Evolutionary conservation across 805 yeast genomes (phyloP).

Genomic region (Candida nanaspora): DNA sequence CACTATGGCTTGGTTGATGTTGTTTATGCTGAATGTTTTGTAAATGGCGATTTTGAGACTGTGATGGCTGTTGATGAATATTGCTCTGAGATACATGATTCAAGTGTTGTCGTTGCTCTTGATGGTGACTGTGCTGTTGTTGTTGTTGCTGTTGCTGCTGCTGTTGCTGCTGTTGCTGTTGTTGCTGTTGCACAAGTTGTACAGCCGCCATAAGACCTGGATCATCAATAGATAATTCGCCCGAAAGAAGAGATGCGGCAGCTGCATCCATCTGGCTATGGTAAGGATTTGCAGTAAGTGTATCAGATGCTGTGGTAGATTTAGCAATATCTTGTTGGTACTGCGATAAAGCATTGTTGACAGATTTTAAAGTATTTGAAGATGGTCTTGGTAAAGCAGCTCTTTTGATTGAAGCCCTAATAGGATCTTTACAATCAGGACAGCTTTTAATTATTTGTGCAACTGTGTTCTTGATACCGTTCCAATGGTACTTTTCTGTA

Average conservation of each 20-base stretch:
- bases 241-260: slow-evolving; percentile 7
- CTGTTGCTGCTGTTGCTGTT: slow-evolving; percentile 4
- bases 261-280: slow-evolving; percentile 1
- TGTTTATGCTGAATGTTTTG: no score
- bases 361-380: background rate
- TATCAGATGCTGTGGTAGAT: background rate
- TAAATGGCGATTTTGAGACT: background rate
- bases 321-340: background rate
- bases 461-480: slow-evolving; percentile 82
- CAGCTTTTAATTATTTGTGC: slow-evolving; percentile 73
- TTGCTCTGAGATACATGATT: no score
- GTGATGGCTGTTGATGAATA: slow-evolving; percentile 5
- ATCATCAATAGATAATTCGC: slow-evolving; percentile 33
- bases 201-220: slow-evolving; percentile 48
- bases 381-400: slow-evolving; percentile 7
- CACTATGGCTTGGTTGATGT: no score
- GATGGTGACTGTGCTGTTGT: slow-evolving; percentile 1
- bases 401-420: slow-evolving; percentile 10
- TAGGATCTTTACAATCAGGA: slow-evolving; percentile 56
- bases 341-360: background rate
- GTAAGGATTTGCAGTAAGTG: background rate
- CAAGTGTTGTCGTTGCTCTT: slow-evolving; percentile 3
- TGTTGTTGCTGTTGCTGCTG: slow-evolving; percentile 11
- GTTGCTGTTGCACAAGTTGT: slow-evolving; percentile 41
- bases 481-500: slow-evolving; percentile 84